phyloP scores from a whole-genome alignment of 495 filamentous ascomycete genomes.

The Xylaria acuta region DNA sequence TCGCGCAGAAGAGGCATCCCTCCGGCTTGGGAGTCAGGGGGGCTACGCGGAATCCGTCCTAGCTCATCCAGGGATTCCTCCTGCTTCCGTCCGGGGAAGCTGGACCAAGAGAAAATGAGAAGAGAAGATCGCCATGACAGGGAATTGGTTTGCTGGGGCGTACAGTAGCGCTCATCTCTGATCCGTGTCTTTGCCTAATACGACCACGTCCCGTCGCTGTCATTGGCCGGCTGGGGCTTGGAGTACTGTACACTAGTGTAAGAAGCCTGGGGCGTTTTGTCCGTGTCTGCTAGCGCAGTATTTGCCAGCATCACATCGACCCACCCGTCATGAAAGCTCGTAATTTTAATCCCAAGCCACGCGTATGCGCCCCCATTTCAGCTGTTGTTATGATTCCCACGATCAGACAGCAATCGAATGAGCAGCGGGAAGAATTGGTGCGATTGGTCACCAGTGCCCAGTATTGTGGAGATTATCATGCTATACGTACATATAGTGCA shows the following conservation, averaged over 20 bases:
- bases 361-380: slow-evolving; percentile 25
- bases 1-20: neutral
- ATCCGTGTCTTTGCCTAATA: slow-evolving; percentile 29
- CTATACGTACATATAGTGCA: neutral
- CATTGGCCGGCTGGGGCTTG: neutral
- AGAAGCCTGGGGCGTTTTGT: neutral
- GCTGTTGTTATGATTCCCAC: slow-evolving; percentile 18
- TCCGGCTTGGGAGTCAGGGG: slow-evolving; percentile 6
- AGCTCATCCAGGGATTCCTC: neutral
- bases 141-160: neutral
- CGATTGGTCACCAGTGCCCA: neutral
- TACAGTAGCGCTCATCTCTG: slow-evolving; percentile 4
- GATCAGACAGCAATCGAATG: slow-evolving; percentile 12
- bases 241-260: too few species aligned
- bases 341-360: slow-evolving; percentile 24
- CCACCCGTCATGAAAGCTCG: slow-evolving; percentile 17
- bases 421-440: neutral
- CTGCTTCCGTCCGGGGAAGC: slow-evolving; percentile 21
- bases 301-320: slow-evolving; percentile 12
- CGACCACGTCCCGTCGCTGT: slow-evolving; percentile 21
- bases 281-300: neutral
- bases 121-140: slow-evolving; percentile 1
- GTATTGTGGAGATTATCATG: slow-evolving; percentile 12
- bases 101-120: slow-evolving; percentile 10
- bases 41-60: slow-evolving; percentile 3